Conservation (phyloP, 75 land plant genomes). For the Selaginella moellendorffii region DNA sequence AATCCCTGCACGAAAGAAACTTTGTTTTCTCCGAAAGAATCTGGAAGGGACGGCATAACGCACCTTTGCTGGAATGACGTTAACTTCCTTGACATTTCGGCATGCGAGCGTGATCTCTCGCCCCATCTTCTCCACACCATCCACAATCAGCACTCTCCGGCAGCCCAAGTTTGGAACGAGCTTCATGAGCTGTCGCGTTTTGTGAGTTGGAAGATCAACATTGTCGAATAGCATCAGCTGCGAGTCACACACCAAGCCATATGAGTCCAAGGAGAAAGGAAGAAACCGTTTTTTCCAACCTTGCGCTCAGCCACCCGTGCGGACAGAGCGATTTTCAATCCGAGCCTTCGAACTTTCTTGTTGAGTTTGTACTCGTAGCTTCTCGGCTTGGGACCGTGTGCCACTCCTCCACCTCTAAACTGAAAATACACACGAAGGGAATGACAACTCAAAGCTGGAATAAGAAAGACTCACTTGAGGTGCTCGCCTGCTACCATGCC, state of each 20-base stretch:
- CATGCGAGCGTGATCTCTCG: slow-evolving; percentile 51
- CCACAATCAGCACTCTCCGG: slow-evolving; percentile 75
- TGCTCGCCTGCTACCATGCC: slow-evolving; percentile 86
- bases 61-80: slow-evolving; percentile 88
- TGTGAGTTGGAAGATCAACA: slow-evolving; percentile 48
- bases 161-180: slow-evolving; percentile 37
- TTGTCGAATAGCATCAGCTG: slow-evolving; percentile 82
- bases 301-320: slow-evolving; percentile 94
- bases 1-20: slow-evolving; percentile 48
- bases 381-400: slow-evolving; percentile 93
- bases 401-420: slow-evolving; percentile 71
- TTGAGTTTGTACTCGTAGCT: slow-evolving; percentile 76
- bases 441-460: too few species aligned
- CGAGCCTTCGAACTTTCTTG: slow-evolving; percentile 86
- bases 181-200: slow-evolving; percentile 51
- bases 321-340: slow-evolving; percentile 80
- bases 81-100: slow-evolving; percentile 64
- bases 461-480: slow-evolving; percentile 92
- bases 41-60: too few species aligned
- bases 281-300: slow-evolving; percentile 29
- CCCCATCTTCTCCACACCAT: slow-evolving; percentile 45
- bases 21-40: too few species aligned
- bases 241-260: neutral
- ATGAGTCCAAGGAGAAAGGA: slow-evolving; percentile 1
- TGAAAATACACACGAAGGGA: too few species aligned